Evolutionary conservation across 1,284 basidiomycete genomes (phyloP).

Genomic region (Mrakiaceae sp.): DNA sequence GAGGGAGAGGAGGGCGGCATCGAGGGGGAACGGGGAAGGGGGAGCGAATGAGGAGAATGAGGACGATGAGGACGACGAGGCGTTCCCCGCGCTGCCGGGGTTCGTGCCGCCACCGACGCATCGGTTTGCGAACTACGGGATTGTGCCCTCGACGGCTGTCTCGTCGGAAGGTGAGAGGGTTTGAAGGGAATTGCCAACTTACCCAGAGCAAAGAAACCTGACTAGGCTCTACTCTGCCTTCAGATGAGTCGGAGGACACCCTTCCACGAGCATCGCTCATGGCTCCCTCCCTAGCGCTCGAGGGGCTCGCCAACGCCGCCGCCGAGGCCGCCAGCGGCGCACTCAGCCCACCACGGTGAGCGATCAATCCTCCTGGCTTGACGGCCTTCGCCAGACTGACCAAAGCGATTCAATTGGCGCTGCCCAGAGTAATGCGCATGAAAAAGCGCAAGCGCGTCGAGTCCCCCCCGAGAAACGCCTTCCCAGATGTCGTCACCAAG

Average conservation of each 20-base stretch:
- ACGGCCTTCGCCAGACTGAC: background rate
- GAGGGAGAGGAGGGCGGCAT: background rate
- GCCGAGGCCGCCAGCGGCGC: constrained; percentile 5
- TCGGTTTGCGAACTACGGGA: constrained; percentile 54
- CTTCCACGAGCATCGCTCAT: constrained; percentile 66
- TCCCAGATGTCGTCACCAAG: constrained; percentile 33
- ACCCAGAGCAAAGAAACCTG: background rate
- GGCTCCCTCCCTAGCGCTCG: constrained; percentile 44
- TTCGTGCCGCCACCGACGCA: constrained; percentile 69
- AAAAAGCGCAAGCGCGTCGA: constrained; percentile 80
- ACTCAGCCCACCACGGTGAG: constrained; percentile 7
- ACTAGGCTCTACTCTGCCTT: background rate
- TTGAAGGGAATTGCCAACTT: background rate
- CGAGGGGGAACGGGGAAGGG: background rate
- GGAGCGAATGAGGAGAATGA: background rate
- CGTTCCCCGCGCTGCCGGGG: constrained; percentile 72
- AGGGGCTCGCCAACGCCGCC: constrained; percentile 21
- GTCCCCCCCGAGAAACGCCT: constrained; percentile 58
- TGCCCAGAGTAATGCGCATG: constrained; percentile 38
- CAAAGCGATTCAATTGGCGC: background rate
- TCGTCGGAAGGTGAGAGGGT: constrained; percentile 44
- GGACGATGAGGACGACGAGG: constrained; percentile 19
- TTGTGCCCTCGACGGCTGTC: constrained; percentile 62
- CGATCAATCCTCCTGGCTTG: background rate
- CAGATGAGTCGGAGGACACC: constrained; percentile 72